phyloP scores from a whole-genome alignment of 2,329 filamentous ascomycete genomes.

The Diaporthe helianthi region DNA sequence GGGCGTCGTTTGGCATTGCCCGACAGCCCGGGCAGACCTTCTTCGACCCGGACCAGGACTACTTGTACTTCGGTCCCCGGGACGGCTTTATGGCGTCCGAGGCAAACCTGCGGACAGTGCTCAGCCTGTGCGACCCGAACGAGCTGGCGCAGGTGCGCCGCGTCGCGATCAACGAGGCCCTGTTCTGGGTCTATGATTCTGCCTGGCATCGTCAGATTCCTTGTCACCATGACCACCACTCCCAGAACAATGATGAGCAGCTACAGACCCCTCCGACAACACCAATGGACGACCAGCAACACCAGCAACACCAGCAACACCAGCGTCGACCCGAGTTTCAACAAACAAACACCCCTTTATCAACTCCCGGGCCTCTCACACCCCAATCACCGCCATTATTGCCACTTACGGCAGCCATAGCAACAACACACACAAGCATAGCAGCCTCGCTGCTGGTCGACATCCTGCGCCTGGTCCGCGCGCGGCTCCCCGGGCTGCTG shows the following conservation, averaged over 20 bases:
- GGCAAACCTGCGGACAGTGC: slow-evolving; percentile 53
- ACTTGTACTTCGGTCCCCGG: slow-evolving; percentile 56
- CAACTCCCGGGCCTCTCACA: slow-evolving; percentile 4
- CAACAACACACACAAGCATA: slow-evolving; percentile 40
- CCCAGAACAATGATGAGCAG: neutral
- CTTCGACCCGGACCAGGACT: slow-evolving; percentile 50
- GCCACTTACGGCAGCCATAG: slow-evolving; percentile 38
- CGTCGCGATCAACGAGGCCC: slow-evolving; percentile 53
- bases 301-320: neutral
- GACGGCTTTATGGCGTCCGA: slow-evolving; percentile 54
- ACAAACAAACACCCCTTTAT: neutral
- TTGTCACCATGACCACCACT: neutral
- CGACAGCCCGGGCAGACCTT: slow-evolving; percentile 50
- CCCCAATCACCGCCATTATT: slow-evolving; percentile 43
- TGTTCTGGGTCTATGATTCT: slow-evolving; percentile 45
- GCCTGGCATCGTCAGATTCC: slow-evolving; percentile 13
- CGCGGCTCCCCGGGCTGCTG: slow-evolving; percentile 48
- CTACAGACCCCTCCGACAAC: slow-evolving; percentile 8
- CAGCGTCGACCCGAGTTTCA: neutral
- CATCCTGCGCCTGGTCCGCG: slow-evolving; percentile 48
- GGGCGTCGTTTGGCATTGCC: slow-evolving; percentile 50
- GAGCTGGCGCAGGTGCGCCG: slow-evolving; percentile 51
- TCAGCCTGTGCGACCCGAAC: slow-evolving; percentile 49
- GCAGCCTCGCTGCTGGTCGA: slow-evolving; percentile 50
- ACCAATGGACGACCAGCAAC: neutral